These are phyloP conservation scores for Phymatotrichopsis omnivora DNA, from an alignment of 2,329 filamentous ascomycete genomes.

Conservation along the genomic window DNA sequence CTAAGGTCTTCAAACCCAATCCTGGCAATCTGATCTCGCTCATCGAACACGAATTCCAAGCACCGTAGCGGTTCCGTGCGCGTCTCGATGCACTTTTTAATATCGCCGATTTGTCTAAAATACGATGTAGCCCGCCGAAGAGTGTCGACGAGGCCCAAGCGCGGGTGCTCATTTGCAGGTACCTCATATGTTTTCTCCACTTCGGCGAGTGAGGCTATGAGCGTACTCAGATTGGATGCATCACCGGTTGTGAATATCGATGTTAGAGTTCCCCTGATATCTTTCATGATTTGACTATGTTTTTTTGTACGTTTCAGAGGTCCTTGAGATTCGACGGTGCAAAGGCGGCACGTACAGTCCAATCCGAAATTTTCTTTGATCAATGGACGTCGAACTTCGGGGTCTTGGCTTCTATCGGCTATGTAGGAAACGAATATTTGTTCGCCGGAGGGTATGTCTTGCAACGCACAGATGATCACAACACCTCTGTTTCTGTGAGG, in stretches of 20 bases:
- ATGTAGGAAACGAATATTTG: not conserved
- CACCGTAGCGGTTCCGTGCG: not conserved
- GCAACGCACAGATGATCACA: not conserved
- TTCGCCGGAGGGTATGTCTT: not conserved
- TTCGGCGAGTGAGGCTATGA: not conserved
- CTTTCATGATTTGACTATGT: not conserved
- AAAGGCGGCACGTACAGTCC: not conserved
- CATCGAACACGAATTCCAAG: not conserved
- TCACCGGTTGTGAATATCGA: not conserved
- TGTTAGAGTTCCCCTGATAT: not conserved
- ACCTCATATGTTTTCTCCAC: not conserved
- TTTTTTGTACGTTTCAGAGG: not conserved
- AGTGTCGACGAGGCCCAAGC: not conserved
- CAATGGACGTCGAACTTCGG: not conserved
- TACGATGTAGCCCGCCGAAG: not conserved
- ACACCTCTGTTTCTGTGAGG: not conserved
- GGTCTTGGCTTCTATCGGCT: not conserved
- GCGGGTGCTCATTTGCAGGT: not conserved
- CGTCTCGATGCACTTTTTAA: not conserved
- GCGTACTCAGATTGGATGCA: not conserved
- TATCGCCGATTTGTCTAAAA: too few relatives aligned
- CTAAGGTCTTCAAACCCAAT: not conserved
- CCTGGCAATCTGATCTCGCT: not conserved
- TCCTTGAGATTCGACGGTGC: not conserved
- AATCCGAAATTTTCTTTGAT: conserved; percentile 1